Base-by-base conservation (phyloP, 2,329 filamentous ascomycete genomes). In the Beauveria caledonica region DNA sequence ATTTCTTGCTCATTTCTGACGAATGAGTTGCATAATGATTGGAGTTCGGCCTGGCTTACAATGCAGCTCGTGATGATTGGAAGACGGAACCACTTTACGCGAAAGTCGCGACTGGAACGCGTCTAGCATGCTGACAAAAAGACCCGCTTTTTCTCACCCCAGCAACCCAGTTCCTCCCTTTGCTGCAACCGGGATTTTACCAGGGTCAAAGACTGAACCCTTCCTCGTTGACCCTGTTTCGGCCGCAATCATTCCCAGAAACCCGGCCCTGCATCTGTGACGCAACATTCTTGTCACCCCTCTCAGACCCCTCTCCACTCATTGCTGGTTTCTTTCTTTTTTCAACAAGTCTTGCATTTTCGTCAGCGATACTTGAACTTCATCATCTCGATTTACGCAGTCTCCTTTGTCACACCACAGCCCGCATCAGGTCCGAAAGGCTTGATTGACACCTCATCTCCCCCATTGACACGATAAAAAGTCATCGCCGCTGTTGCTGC, bases 41-140 rank as follows among this genome's bases (percentile, higher is more conserved):
- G 1, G 3, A 13, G 11, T 33, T 33, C 3, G 3, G 29, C 11
- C 11, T 36, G 33, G 33, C 33, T 36, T 15, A 36, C 5, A 6
- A 36, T 36, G 2, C 13, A 36, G 33, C 33, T 36, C 33, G 33
- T 36, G 33, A 15, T 36, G 11, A 36, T 36, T 36, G 33, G 33
- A 36, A 36, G 33, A 36, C 33, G 33, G 33, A 58, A 57, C 36
- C 51, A 64, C 58, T 62, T 56, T 57, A 62, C 63, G 60, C 63
- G 63, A 64, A 64, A 46, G 21, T 25, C 63, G 56, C 63, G 62
- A 62, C 52, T 8, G 51, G 25, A 62, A 62, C 63, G 63, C 63
- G 60, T 57, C 27, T 27, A n/a, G 42, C 19, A 23, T 45, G 58
- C 60, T 25, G 45, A 55, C 46, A 52, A 48, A 29, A 44, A 48